A percentile compares a stretch with the other conserved stretches of the same genome.
phyloP scores from a whole-genome alignment of 495 filamentous ascomycete genomes.

The Aspergillus bertholletiae region DNA sequence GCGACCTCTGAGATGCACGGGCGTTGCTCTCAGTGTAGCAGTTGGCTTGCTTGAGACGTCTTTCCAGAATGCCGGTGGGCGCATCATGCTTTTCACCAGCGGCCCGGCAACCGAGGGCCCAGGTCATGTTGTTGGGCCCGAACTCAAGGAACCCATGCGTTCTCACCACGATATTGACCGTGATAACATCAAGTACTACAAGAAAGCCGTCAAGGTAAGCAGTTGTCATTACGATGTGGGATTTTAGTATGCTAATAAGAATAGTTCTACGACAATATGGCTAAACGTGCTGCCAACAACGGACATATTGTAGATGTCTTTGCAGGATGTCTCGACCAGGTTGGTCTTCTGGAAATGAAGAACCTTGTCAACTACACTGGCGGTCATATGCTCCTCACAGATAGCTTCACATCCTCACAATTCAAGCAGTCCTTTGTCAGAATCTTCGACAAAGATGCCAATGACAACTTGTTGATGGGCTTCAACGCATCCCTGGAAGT shows the following conservation, averaged over 20 bases:
- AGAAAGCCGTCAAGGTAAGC: conserved; percentile 92
- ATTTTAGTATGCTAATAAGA: conserved; percentile 14
- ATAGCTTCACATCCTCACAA: conserved; percentile 98
- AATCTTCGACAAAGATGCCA: conserved; percentile 93
- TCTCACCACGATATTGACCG: conserved; percentile 99
- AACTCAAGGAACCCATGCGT: conserved; percentile 93
- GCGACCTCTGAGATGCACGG: conserved; percentile 88
- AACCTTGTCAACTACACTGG: conserved; percentile 93
- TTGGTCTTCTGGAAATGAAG: conserved; percentile 98
- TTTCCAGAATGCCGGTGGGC: conserved; percentile 90
- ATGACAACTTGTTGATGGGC: conserved; percentile 94
- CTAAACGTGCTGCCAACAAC: conserved; percentile 95
- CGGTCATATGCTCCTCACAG: conserved; percentile 97
- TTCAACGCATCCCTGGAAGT: conserved; percentile 98
- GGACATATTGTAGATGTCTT: conserved; percentile 98
- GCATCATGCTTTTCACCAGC: conserved; percentile 97
- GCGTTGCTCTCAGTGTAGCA: conserved; percentile 92
- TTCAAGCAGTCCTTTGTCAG: conserved; percentile 99
- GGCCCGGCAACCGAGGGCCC: conserved; percentile 95
- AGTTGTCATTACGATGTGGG: not conserved
- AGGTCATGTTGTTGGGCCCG: conserved; percentile 95
- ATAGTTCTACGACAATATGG: conserved; percentile 94
- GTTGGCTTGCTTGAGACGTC: conserved; percentile 89
- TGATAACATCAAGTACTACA: conserved; percentile 99
- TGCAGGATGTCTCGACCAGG: conserved; percentile 96